Conservation (phyloP, 2,329 filamentous ascomycete species). For the Acephala macrosclerotiorum region DNA sequence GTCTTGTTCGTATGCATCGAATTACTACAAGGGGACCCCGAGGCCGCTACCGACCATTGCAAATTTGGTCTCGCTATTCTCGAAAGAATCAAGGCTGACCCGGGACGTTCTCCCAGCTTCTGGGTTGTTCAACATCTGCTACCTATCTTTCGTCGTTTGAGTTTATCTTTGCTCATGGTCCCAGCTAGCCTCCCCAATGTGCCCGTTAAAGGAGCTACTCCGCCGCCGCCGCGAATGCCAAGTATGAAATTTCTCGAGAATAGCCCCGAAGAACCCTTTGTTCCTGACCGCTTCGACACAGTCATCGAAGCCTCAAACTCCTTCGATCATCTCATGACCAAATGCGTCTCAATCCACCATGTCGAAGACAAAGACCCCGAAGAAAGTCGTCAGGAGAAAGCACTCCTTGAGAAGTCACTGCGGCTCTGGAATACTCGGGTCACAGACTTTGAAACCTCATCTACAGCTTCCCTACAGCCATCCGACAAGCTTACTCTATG, state of each 20-base stretch:
- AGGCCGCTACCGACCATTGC: background rate
- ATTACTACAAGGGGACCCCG: background rate
- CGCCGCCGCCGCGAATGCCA: background rate
- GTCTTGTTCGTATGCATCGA: background rate
- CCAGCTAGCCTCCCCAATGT: background rate
- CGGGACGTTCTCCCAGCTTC: background rate
- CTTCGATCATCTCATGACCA: background rate
- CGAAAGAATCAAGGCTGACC: background rate
- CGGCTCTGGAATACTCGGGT: background rate
- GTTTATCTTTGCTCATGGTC: background rate
- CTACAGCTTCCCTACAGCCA: background rate
- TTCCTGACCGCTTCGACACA: slow-evolving; percentile 1
- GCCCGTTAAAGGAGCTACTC: background rate
- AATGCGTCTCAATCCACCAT: background rate
- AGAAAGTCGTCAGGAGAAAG: background rate
- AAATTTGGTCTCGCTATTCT: background rate
- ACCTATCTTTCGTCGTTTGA: background rate
- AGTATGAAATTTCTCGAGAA: background rate
- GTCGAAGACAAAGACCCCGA: background rate
- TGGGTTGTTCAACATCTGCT: slow-evolving; percentile 2
- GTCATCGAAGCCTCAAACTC: background rate
- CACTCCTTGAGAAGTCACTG: background rate
- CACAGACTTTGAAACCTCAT: background rate
- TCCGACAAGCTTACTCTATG: background rate
- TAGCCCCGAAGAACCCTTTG: background rate